These are phyloP conservation scores for Borealophlyctis nickersoniae DNA, from an alignment of 192 early-diverging fungal genomes.

Conservation along the genomic window DNA sequence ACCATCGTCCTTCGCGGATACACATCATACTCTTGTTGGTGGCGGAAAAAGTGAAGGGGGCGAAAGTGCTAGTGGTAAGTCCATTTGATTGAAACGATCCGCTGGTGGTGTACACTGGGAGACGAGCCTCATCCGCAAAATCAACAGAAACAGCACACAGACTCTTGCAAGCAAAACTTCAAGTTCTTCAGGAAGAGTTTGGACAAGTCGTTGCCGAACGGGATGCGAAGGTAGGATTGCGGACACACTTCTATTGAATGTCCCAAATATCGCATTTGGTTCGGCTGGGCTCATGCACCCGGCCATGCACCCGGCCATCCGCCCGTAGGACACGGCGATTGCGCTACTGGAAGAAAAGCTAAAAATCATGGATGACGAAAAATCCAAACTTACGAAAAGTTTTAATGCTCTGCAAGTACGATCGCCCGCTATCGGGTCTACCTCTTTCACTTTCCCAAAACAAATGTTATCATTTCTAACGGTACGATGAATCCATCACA, in stretches of 20 bases:
- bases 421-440: background rate
- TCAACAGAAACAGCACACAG: constrained; percentile 40
- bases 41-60: constrained; percentile 6
- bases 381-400: constrained; percentile 31
- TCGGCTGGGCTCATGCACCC: too few species aligned
- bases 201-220: constrained; percentile 34
- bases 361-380: constrained; percentile 45
- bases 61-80: background rate
- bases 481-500: background rate
- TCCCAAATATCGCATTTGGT: too few species aligned
- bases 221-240: constrained; percentile 19
- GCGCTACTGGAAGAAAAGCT: constrained; percentile 42
- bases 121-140: constrained; percentile 6
- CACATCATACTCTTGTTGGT: background rate
- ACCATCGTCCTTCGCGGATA: constrained; percentile 6
- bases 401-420: constrained; percentile 29
- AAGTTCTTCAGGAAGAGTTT: constrained; percentile 51
- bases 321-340: constrained; percentile 15
- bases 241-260: background rate
- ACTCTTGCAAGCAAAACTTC: constrained; percentile 52
- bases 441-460: too few species aligned
- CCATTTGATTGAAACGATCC: background rate
- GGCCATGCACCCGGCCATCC: background rate
- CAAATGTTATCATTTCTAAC: constrained; percentile 2
- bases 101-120: background rate